These are phyloP conservation scores for Acrocalymma vagum DNA, from an alignment of 2,329 filamentous ascomycete genomes.

Conservation along the genomic window DNA sequence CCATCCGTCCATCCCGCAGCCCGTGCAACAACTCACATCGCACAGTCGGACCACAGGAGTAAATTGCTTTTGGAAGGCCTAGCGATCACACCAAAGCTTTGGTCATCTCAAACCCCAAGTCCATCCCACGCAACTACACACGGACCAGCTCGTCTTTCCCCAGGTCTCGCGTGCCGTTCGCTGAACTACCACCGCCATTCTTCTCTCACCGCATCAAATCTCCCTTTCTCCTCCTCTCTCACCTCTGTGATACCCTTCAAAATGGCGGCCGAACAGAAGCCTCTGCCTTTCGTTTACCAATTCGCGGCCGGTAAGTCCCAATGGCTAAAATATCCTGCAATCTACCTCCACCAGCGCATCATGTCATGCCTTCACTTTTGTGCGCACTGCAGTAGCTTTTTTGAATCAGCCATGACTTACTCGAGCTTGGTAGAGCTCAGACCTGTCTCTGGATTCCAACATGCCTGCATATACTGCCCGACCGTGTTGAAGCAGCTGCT, in stretches of 20 bases:
- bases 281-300: conserved; percentile 92
- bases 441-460: too few relatives aligned
- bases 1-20: too few relatives aligned
- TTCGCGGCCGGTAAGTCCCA: conserved; percentile 81
- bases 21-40: too few relatives aligned
- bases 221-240: conserved; percentile 12
- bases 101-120: conserved; percentile 10
- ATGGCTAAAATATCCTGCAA: conserved; percentile 34
- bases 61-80: conserved; percentile 19
- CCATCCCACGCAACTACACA: conserved; percentile 37
- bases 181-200: conserved; percentile 19
- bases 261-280: conserved; percentile 67
- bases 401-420: too few relatives aligned
- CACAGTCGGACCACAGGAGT: too few relatives aligned
- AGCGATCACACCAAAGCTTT: conserved; percentile 26
- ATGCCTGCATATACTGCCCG: too few relatives aligned
- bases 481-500: conserved; percentile 40
- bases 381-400: too few relatives aligned
- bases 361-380: too few relatives aligned
- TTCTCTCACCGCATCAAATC: conserved; percentile 15
- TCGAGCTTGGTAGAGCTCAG: too few relatives aligned
- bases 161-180: conserved; percentile 32
- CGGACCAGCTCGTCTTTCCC: conserved; percentile 30
- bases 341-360: too few relatives aligned
- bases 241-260: conserved; percentile 22